Evolutionary conservation across 495 filamentous ascomycete species (phyloP).

Genomic region (Xylaria acuta): DNA sequence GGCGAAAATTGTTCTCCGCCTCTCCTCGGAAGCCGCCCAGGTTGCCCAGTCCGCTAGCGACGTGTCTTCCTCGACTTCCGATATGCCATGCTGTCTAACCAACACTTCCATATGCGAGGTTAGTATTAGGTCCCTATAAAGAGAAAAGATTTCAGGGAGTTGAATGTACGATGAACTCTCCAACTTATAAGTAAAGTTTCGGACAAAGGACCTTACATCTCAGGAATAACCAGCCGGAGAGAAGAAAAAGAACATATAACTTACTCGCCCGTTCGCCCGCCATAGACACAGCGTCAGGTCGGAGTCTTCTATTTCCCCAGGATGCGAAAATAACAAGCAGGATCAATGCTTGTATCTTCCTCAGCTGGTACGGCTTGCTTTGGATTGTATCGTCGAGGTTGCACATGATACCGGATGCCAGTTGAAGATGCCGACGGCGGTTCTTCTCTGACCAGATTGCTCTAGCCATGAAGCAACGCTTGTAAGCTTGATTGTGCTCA

Average conservation of each 20-base stretch:
- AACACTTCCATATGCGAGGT: slow-evolving; percentile 41
- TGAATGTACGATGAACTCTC: background rate
- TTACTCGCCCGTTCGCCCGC: slow-evolving; percentile 53
- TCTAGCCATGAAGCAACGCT: slow-evolving; percentile 53
- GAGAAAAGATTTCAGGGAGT: background rate
- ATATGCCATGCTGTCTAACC: slow-evolving; percentile 52
- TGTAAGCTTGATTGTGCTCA: slow-evolving; percentile 57
- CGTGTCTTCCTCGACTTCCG: slow-evolving; percentile 40
- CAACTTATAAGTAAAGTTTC: background rate
- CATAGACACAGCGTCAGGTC: slow-evolving; percentile 58
- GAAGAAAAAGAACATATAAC: background rate
- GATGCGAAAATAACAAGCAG: slow-evolving; percentile 59
- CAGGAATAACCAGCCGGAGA: background rate
- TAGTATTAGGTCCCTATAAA: background rate
- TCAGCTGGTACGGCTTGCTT: slow-evolving; percentile 40
- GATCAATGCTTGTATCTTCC: slow-evolving; percentile 52
- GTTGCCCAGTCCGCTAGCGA: slow-evolving; percentile 54
- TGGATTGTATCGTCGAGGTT: background rate
- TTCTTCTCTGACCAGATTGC: slow-evolving; percentile 56
- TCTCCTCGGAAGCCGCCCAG: slow-evolving; percentile 57
- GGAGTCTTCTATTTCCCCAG: slow-evolving; percentile 49
- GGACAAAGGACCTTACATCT: background rate
- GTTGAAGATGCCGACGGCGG: slow-evolving; percentile 53
- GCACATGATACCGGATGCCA: slow-evolving; percentile 42
- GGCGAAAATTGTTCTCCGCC: slow-evolving; percentile 58